Evolutionary conservation across 805 yeast species (phyloP).

Genomic region (Candida pseudoglaebosa): DNA sequence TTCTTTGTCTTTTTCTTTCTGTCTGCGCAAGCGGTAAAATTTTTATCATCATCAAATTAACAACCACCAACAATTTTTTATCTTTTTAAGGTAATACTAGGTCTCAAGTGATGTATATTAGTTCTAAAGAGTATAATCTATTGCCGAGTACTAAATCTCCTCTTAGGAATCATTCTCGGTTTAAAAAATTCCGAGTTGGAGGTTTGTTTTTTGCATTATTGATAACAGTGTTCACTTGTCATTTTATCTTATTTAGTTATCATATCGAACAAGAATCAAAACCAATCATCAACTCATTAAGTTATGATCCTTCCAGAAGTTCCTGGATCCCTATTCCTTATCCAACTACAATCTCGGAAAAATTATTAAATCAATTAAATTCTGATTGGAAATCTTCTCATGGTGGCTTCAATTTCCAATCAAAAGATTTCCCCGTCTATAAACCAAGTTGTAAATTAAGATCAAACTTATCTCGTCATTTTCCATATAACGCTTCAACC

Average conservation of each 20-base stretch:
- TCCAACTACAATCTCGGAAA: background rate
- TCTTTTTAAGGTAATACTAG: too few species aligned
- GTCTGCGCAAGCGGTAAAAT: too few species aligned
- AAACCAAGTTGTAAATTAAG: slow-evolving; percentile 64
- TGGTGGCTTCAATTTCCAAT: slow-evolving; percentile 33
- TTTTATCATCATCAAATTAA: too few species aligned
- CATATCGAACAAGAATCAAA: background rate
- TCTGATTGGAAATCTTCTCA: slow-evolving; percentile 25
- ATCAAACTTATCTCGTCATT: slow-evolving; percentile 59
- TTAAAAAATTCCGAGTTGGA: background rate
- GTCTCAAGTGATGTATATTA: background rate
- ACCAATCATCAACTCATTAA: slow-evolving; percentile 1
- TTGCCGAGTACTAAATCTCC: background rate
- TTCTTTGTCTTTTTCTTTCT: too few species aligned
- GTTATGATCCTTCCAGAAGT: background rate
- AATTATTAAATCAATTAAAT: slow-evolving; percentile 12
- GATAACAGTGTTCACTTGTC: background rate
- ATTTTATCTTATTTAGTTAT: background rate
- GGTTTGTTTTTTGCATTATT: background rate
- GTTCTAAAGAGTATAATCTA: background rate
- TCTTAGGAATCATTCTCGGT: background rate
- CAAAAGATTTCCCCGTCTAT: slow-evolving; percentile 36
- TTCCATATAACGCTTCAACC: slow-evolving; percentile 60
- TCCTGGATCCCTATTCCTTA: background rate
- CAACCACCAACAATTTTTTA: too few species aligned